Conservation (phyloP, 352 stramenopile species). For the Pilasporangium apinafurcum region DNA sequence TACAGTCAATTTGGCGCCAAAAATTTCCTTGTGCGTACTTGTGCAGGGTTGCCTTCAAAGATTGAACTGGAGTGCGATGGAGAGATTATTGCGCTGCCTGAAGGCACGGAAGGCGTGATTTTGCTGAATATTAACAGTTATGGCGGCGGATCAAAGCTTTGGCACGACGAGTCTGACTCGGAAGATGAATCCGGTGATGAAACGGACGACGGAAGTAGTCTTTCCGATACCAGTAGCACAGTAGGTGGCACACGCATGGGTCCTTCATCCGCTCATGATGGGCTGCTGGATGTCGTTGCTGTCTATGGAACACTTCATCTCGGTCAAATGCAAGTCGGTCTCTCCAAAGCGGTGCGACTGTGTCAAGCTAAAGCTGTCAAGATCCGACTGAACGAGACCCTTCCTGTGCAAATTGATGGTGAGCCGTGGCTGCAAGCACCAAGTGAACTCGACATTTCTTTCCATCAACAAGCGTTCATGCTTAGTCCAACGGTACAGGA, state of each 20-base stretch:
- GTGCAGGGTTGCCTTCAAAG: conserved; percentile 65
- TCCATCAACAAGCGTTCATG: conserved; percentile 83
- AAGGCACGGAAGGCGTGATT: conserved; percentile 81
- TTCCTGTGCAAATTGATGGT: conserved; percentile 91
- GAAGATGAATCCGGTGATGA: conserved; percentile 33
- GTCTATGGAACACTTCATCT: conserved; percentile 92
- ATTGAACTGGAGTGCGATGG: conserved; percentile 80
- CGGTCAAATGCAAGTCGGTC: conserved; percentile 90
- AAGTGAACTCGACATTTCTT: conserved; percentile 78
- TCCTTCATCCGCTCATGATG: conserved; percentile 81
- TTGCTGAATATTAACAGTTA: conserved; percentile 88
- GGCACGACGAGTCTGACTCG: conserved; percentile 72
- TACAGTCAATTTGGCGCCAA: conserved; percentile 87
- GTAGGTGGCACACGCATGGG: conserved; percentile 22
- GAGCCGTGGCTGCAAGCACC: conserved; percentile 91
- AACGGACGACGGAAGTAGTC: conserved; percentile 20
- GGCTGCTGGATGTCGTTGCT: conserved; percentile 90
- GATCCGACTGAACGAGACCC: conserved; percentile 48
- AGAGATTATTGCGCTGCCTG: conserved; percentile 55
- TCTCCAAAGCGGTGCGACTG: conserved; percentile 73
- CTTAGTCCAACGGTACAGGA: conserved; percentile 71
- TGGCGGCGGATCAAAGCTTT: conserved; percentile 81
- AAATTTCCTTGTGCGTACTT: conserved; percentile 83
- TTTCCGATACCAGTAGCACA: conserved; percentile 16
- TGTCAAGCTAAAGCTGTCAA: conserved; percentile 65